Base-by-base conservation (phyloP, 768 basidiomycete species). In the Pulveroboletus sp. region DNA sequence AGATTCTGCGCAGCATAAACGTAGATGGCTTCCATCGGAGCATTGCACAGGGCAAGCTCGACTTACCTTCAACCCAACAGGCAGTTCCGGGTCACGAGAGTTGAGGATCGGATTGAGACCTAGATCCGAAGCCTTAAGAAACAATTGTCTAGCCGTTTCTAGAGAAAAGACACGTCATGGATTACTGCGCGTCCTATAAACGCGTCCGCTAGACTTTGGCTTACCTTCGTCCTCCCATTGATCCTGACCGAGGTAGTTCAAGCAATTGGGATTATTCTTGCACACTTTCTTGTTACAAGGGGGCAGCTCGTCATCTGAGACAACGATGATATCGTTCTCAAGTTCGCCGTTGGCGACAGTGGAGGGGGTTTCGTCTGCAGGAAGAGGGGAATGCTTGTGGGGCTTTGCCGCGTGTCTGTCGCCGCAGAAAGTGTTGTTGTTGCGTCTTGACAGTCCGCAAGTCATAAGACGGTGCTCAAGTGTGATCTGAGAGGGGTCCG, bases 161-260 rank as follows among this genome's bases (percentile, higher is more conserved):
- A 58, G 32, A 46, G 46, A 55, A 25, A 39, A 50, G 32, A 57
- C 57, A 51, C 49, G 51, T 47, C 51, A 35, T 14, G 32, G 45
- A 45, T 50, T 36, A 50, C 12, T 38, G 27, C 0, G 21, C 27
- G 37, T 38, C 1, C 46, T 21, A 43, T 14, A 43, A 55, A 49
- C 50, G 56, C 47, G 46, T 56, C 44, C n/a, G 35, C 45, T 47
- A 42, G 41, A 38, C 34, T 20, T 19, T 39, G 7, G 35, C 70
- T 42, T 19, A 85, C 89, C 83, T 75, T 81, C 76, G 50, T 79
- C 72, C 63, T 90, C 85, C 87, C 92, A 95, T 53, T 75, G 74
- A 23, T 86, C 83, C 59, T 90, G 90, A 6, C 90, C 91, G 25
- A 97, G 70, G 69, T 91, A 84, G 64, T 94, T 95, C 45, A 94